Evolutionary conservation across 208 protist genomes (phyloP), one percentile per base, ranked within the genome.

Genomic region (Porcisia deanei): DNA sequence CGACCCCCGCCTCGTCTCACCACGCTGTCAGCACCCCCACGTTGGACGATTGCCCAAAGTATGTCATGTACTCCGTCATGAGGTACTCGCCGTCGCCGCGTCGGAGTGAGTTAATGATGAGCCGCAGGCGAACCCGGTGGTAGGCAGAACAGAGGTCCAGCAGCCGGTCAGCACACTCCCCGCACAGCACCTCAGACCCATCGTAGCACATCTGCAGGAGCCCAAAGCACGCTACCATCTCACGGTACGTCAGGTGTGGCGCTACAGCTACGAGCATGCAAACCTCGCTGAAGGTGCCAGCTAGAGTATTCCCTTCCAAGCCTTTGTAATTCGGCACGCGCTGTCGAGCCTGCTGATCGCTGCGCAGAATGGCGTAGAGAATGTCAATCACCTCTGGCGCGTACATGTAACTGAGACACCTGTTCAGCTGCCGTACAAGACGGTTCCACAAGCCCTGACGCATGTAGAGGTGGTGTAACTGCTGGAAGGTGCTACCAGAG

Each of bases 61-160:
- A 88, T 14, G 83, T 73, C 49, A 89, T 72, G 72, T 94, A 96
- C 59, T 80, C 79, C 59, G 78, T 71, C 43, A 90, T 71, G 43
- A 86, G 68, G 72, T 94, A 85, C 54, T 54, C 72, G 16, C 66
- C 80, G 37, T 84, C 81, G 22, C 83, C 78, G 37, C 76, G 80
- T 49, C 61, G 64, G 25, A 96, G 64, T 0, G 89, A 73, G 58
- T 84, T 88, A 53, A 86, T 71, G 53, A 94, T 91, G 61, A 87
- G 81, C 16, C 93, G 91, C 65, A 97, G 75, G 25, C 93, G 91
- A 68, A 97, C 93, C n/a, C 93, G 89, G 69, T 97, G 93, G 75
- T 97, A 95, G 12, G 93, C 93, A 20, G 90, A 91, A 73, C 88
- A 95, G 69, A 89, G 88, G 58, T 91, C 86, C 25, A 97, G 77